A percentile compares a stretch with the other conserved stretches of the same genome.
Evolutionary conservation across 495 filamentous ascomycete genomes (phyloP).

Genomic region (Parmelia sp.): DNA sequence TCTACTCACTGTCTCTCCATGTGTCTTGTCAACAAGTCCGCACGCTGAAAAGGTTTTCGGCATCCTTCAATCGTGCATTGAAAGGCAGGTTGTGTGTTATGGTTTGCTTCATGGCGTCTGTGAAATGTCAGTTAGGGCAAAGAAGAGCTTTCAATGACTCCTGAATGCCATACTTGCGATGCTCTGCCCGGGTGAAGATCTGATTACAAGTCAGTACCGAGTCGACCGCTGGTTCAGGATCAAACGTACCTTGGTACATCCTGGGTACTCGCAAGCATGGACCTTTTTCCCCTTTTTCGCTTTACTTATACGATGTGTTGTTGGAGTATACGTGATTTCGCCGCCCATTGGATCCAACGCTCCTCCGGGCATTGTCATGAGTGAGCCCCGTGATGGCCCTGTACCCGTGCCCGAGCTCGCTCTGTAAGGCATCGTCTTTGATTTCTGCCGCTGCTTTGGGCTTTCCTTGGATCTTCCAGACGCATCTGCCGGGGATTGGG

Average conservation of each 20-base stretch:
- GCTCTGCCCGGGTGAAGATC: slow-evolving; percentile 83
- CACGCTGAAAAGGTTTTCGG: slow-evolving; percentile 71
- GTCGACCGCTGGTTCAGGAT: slow-evolving; percentile 18
- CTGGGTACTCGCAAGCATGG: slow-evolving; percentile 58
- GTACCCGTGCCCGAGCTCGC: background rate
- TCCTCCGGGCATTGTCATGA: slow-evolving; percentile 5
- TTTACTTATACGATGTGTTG: slow-evolving; percentile 69
- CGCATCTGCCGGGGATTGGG: slow-evolving; percentile 9
- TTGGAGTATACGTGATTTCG: slow-evolving; percentile 56
- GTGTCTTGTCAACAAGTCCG: slow-evolving; percentile 73
- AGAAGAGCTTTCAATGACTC: background rate
- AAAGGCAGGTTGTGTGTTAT: slow-evolving; percentile 62
- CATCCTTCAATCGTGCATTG: slow-evolving; percentile 63
- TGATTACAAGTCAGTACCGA: slow-evolving; percentile 28
- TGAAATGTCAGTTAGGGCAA: slow-evolving; percentile 7
- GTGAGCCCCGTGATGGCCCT: slow-evolving; percentile 10
- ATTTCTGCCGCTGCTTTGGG: slow-evolving; percentile 13
- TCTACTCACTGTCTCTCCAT: slow-evolving; percentile 71
- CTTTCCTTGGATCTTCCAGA: slow-evolving; percentile 6
- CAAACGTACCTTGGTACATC: slow-evolving; percentile 55
- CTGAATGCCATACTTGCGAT: slow-evolving; percentile 55
- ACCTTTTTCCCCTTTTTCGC: slow-evolving; percentile 80
- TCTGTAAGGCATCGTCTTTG: slow-evolving; percentile 13
- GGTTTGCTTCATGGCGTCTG: slow-evolving; percentile 83
- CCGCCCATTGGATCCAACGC: slow-evolving; percentile 9